Percentiles rank a stretch among this genome's conserved stretches.
Evolutionary conservation across 306 rosid species (phyloP).

Genomic region (Ormosia emarginata): DNA sequence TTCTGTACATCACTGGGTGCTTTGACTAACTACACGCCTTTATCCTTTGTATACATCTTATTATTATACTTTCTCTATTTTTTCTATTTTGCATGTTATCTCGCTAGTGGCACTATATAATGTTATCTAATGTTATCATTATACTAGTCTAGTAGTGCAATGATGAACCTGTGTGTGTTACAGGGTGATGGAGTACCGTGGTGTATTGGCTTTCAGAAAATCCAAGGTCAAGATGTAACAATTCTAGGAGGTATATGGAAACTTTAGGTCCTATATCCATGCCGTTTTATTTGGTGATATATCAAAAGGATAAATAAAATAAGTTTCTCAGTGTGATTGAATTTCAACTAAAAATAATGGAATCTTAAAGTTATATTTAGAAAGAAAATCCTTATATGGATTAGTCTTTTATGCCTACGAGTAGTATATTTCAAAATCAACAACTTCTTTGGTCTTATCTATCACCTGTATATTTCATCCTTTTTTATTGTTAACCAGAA

Average conservation of each 20-base stretch:
- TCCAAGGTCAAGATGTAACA: constrained; percentile 60
- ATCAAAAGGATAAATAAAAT: background rate
- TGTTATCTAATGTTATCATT: no score
- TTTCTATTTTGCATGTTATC: constrained; percentile 1
- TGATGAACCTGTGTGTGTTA: constrained; percentile 9
- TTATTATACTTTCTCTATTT: background rate
- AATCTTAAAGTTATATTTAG: background rate
- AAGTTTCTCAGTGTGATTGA: background rate
- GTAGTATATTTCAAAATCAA: background rate
- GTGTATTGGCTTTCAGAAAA: constrained; percentile 86
- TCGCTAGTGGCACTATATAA: no score
- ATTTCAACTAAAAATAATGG: background rate
- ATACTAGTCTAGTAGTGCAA: no score
- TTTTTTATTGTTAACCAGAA: background rate
- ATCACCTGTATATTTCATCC: no score
- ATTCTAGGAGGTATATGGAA: constrained; percentile 79
- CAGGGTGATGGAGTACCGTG: constrained; percentile 69
- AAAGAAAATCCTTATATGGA: background rate
- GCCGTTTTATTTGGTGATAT: background rate
- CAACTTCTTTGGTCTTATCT: no score
- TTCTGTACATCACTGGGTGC: background rate
- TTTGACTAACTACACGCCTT: background rate
- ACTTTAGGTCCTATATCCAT: background rate
- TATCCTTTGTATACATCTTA: background rate
- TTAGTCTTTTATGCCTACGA: background rate